These are phyloP conservation scores for Phytophthora europaea DNA, from an alignment of 352 stramenopile genomes.

Conservation along the genomic window DNA sequence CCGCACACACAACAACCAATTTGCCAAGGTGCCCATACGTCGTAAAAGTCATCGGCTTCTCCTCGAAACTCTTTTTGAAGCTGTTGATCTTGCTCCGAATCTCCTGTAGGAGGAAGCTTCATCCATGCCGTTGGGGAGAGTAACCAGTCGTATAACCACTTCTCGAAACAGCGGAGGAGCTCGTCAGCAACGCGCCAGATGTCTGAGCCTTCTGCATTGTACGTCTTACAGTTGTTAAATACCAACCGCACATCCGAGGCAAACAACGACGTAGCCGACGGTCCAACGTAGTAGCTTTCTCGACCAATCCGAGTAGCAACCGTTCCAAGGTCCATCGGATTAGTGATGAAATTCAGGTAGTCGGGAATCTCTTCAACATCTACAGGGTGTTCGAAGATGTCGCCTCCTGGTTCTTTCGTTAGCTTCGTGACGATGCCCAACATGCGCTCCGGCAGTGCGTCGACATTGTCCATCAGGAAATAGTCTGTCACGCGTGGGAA, in stretches of 20 bases:
- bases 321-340: conserved; percentile 91
- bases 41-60: conserved; percentile 71
- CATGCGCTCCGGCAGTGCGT: conserved; percentile 77
- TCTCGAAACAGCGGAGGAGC: conserved; percentile 84
- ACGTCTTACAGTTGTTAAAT: conserved; percentile 90
- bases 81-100: conserved; percentile 53
- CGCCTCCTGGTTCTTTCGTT: conserved; percentile 82
- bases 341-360: conserved; percentile 89
- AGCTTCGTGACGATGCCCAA: conserved; percentile 84
- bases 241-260: conserved; percentile 86
- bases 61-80: conserved; percentile 71
- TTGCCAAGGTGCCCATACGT: conserved; percentile 83
- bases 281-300: conserved; percentile 88
- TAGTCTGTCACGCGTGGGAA: conserved; percentile 87
- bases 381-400: conserved; percentile 87
- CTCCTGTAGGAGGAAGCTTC: conserved; percentile 65
- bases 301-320: conserved; percentile 74
- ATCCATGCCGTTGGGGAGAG: conserved; percentile 83
- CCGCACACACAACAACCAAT: conserved; percentile 82
- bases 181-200: conserved; percentile 83
- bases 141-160: conserved; percentile 91
- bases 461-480: conserved; percentile 83
- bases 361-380: conserved; percentile 84
- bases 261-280: conserved; percentile 79
- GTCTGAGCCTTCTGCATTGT: conserved; percentile 85